Evolutionary conservation across 1,139 yeast genomes (phyloP).

Genomic region (Wickerhamiella pararugosa): DNA sequence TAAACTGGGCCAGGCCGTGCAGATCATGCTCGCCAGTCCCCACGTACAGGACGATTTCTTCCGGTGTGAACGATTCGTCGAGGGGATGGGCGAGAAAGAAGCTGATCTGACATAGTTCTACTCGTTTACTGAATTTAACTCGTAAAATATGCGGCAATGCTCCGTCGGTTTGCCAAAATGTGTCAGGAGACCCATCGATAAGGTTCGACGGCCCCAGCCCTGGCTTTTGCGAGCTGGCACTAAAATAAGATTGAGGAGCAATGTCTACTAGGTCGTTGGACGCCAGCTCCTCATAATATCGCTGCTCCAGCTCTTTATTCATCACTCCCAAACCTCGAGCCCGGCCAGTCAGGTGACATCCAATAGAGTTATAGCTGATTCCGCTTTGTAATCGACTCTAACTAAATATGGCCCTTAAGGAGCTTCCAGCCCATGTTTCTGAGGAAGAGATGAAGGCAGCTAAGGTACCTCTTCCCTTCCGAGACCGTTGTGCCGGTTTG

Average conservation of each 20-base stretch:
- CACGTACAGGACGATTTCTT: slow-evolving; percentile 50
- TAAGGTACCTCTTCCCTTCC: slow-evolving; percentile 65
- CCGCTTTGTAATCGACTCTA: too few species aligned
- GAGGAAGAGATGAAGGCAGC: slow-evolving; percentile 75
- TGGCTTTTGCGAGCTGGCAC: slow-evolving; percentile 57
- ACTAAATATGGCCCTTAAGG: slow-evolving; percentile 13
- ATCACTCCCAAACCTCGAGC: too few species aligned
- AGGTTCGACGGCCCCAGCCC: slow-evolving; percentile 60
- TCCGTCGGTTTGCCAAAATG: slow-evolving; percentile 96
- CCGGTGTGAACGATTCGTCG: slow-evolving; percentile 92
- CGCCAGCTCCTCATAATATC: slow-evolving; percentile 25
- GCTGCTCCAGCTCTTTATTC: too few species aligned
- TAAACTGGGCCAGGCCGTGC: slow-evolving; percentile 53
- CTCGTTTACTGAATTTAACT: slow-evolving; percentile 67
- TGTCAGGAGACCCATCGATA: slow-evolving; percentile 56
- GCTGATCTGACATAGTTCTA: slow-evolving; percentile 53
- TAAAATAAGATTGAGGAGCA: slow-evolving; percentile 76
- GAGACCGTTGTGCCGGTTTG: slow-evolving; percentile 76
- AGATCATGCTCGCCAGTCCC: slow-evolving; percentile 84
- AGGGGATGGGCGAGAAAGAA: slow-evolving; percentile 49
- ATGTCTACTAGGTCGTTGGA: slow-evolving; percentile 47
- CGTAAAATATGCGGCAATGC: slow-evolving; percentile 77
- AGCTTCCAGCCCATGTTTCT: slow-evolving; percentile 34
- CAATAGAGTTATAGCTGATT: too few species aligned
- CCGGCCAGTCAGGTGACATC: too few species aligned